Conservation (phyloP, 306 rosid species). For the Glycyrrhiza uralensis region DNA sequence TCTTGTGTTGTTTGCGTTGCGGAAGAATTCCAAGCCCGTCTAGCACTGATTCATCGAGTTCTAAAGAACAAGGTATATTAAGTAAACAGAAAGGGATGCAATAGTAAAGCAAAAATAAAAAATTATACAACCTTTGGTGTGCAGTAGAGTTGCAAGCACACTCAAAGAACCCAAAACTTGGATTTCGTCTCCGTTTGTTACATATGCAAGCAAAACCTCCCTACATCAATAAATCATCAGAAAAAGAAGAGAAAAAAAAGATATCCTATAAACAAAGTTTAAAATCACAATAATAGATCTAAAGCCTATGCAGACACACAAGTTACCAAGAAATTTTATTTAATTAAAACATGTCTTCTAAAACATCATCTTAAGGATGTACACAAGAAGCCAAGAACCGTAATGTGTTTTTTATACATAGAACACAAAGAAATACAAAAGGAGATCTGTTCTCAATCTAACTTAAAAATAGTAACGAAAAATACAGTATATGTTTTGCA, state of each 20-base stretch:
- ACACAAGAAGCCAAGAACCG: background rate
- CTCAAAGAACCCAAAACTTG: conserved; percentile 76
- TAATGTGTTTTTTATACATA: background rate
- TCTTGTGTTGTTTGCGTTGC: conserved; percentile 87
- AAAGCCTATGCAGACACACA: background rate
- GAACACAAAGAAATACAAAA: conserved; percentile 1
- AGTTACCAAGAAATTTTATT: background rate
- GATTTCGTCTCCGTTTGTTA: conserved; percentile 64
- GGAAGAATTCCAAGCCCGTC: conserved; percentile 97
- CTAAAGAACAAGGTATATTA: conserved; percentile 40
- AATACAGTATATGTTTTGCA: background rate
- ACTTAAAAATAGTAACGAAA: background rate
- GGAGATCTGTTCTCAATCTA: background rate
- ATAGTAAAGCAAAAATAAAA: conserved; percentile 13
- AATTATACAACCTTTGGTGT: conserved; percentile 72
- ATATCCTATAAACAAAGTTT: background rate
- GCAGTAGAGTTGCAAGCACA: conserved; percentile 77
- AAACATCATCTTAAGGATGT: background rate
- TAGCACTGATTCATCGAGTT: conserved; percentile 86
- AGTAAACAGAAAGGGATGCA: conserved; percentile 29
- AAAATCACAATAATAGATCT: background rate
- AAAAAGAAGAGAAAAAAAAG: background rate
- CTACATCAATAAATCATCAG: conserved; percentile 40
- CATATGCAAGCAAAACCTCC: conserved; percentile 71
- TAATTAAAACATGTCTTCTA: background rate